Base-by-base conservation (phyloP, 2,329 filamentous ascomycete genomes). In the Knoxdaviesia proteae region DNA sequence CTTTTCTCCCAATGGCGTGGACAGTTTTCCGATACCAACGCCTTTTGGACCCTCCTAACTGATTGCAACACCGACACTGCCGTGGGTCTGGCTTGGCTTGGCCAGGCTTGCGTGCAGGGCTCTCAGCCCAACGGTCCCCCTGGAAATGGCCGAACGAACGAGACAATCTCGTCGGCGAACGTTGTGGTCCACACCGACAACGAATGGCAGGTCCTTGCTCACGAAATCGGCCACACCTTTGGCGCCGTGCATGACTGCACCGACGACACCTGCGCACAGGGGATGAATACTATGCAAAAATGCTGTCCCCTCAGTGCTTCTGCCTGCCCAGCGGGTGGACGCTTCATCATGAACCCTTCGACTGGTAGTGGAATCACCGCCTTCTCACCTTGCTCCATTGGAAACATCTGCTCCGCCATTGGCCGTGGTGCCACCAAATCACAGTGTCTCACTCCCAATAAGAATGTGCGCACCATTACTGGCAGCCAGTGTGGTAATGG, bases 311-410 rank as follows among this genome's bases (percentile, higher is more conserved):
- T 94, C 6, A 80, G 68, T 50, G 53, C 63, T 6, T 57, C 47
- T 37, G 67, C 62, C 0, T 98, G 90, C 57, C 67, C 92, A 57
- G 90, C 90, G 29, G 63, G 68, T 37, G 78, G 73, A n/a, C 60
- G 69, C 46, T 98, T 76, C 61, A 86, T 98, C 59, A 98, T 98
- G 90, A 96, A 96, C 56, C 90, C 90, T 0, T 90, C 82, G 7
- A 90, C 88, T 1, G 71, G 69, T 8, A 57, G 65, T 6, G 71
- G 74, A 44, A 84, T 94, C 55, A 79, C 69, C 1, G 63, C 69
- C 37, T 98, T 98, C 61, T 94, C 86, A 1, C 71, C 79, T 2
- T 98, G 90, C 63, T 81, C 77, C 30, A 71, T 98, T 49, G 90
- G 90, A 48, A 96, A 96, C 54, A 84, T 98, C 47, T 98, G 90